Evolutionary conservation across 768 basidiomycete genomes (phyloP), one percentile per base, ranked within the genome.

Genomic region (Thelephora ganbajun): DNA sequence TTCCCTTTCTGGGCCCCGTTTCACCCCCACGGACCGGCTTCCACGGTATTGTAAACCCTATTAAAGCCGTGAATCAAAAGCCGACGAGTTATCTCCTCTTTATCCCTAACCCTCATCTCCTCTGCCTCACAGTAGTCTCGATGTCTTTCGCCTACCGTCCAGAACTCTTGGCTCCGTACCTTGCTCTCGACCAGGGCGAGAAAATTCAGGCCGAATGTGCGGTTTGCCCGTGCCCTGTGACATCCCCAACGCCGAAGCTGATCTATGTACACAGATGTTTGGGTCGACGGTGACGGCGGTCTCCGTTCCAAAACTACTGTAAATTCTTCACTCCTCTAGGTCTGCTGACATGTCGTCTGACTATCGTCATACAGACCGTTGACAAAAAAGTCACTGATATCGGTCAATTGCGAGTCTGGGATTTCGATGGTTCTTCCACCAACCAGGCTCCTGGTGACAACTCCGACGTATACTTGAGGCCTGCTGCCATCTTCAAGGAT

Each of bases 391-490:
- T 92, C 59, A 83, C 80, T 53, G 83, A 88, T 63, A 82, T 99
- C 57, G 79, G 79, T 57, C 79, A 90, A 59, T 85, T 98, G 56
- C 91, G 94, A 59, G 79, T 88, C 64, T 99, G 94, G 94, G 94
- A 98, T 73, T 99, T 99, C 61, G 94, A 99, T 63, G 94, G 94
- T 58, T 94, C 91, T 44, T 93, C 89, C 36, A 96, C 93, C 62
- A 89, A 89, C 68, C 96, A 99, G 66, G 96, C 96, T 16, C 91
- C 93, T 13, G 94, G 94, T 34, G 58, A 74, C 61, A 86, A 99
- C 70, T 99, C 96, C 6, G 96, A 98, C 63, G 86, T 99, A 69
- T 94, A 91, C 69, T 92, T 99, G 58, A 88, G 93, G 56, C 96
- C 96, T 43, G 90, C 80, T 49, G 81, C 93, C 57, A 91, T 92